These are phyloP conservation scores for Metarhizium guizhouense DNA, from an alignment of 2,329 filamentous ascomycete genomes.

Conservation along the genomic window DNA sequence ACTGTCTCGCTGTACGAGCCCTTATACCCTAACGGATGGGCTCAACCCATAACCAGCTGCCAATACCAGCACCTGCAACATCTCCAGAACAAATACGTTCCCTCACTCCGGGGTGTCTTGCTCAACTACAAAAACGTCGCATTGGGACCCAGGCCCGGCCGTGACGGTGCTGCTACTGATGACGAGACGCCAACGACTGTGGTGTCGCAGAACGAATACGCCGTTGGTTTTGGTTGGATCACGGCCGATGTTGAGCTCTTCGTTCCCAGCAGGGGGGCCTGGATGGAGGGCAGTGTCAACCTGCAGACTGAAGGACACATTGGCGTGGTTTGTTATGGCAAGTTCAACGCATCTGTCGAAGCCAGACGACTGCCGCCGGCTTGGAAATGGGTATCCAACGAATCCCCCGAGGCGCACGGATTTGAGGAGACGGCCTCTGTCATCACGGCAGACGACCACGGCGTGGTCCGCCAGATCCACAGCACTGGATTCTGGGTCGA, in stretches of 20 bases:
- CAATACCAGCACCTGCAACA: slow-evolving; percentile 68
- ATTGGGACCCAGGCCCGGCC: slow-evolving; percentile 51
- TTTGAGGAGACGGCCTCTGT: slow-evolving; percentile 34
- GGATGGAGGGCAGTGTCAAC: slow-evolving; percentile 74
- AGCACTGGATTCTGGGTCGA: slow-evolving; percentile 69
- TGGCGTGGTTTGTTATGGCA: slow-evolving; percentile 79
- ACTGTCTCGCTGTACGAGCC: slow-evolving; percentile 74
- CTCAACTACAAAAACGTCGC: slow-evolving; percentile 63
- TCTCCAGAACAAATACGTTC: slow-evolving; percentile 68
- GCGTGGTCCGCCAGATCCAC: slow-evolving; percentile 43
- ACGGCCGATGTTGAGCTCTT: slow-evolving; percentile 83
- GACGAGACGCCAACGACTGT: slow-evolving; percentile 38
- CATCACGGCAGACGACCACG: slow-evolving; percentile 37
- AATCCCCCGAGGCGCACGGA: slow-evolving; percentile 25
- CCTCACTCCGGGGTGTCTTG: slow-evolving; percentile 63
- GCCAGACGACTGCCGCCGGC: slow-evolving; percentile 61
- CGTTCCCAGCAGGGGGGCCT: slow-evolving; percentile 61
- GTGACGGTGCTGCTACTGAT: slow-evolving; percentile 35
- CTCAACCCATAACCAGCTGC: slow-evolving; percentile 59
- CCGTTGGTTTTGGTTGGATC: slow-evolving; percentile 78
- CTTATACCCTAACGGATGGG: slow-evolving; percentile 62
- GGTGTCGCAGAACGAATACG: slow-evolving; percentile 67
- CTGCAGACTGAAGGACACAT: slow-evolving; percentile 84
- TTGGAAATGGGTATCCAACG: slow-evolving; percentile 71
- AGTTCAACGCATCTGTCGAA: slow-evolving; percentile 86